Percentiles rank a stretch among this genome's conserved stretches.
Conservation (phyloP, 306 rosid species). For the Sphenostylis stenocarpa region DNA sequence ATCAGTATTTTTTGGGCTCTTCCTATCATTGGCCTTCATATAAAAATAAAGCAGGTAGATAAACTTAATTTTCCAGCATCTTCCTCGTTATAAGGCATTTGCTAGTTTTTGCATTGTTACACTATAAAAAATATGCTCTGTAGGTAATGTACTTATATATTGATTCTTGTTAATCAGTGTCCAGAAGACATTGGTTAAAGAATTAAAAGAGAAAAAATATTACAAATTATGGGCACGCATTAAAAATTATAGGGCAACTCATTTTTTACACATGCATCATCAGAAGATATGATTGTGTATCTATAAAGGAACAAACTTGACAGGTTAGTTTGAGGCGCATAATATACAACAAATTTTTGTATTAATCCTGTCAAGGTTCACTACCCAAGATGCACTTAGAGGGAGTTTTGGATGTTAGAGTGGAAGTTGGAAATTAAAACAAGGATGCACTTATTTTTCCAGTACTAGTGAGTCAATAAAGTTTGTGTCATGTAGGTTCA, state of each 20-base stretch:
- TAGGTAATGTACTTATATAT: neutral
- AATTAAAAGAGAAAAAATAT: too few relatives aligned
- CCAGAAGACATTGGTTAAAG: too few relatives aligned
- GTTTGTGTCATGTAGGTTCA: neutral
- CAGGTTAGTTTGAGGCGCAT: neutral
- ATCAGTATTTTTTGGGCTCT: slow-evolving; percentile 75
- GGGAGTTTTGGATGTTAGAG: neutral
- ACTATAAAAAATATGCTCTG: neutral
- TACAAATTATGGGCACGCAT: too few relatives aligned
- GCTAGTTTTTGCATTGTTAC: neutral
- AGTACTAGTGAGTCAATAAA: neutral
- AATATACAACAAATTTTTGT: neutral
- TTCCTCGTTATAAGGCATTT: neutral
- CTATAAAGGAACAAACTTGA: neutral
- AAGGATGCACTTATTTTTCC: neutral
- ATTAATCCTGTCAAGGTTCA: neutral
- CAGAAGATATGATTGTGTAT: neutral
- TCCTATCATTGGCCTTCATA: slow-evolving; percentile 72
- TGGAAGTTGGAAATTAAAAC: neutral
- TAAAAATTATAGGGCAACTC: too few relatives aligned
- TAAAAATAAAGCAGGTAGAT: slow-evolving; percentile 69
- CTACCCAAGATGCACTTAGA: neutral
- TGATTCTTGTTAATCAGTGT: too few relatives aligned
- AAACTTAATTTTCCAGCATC: neutral
- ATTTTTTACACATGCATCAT: too few relatives aligned